A percentile compares a stretch with the other conserved stretches of the same genome.
Conservation (phyloP, 2,329 filamentous ascomycete species). For the Lanzia echinophila region DNA sequence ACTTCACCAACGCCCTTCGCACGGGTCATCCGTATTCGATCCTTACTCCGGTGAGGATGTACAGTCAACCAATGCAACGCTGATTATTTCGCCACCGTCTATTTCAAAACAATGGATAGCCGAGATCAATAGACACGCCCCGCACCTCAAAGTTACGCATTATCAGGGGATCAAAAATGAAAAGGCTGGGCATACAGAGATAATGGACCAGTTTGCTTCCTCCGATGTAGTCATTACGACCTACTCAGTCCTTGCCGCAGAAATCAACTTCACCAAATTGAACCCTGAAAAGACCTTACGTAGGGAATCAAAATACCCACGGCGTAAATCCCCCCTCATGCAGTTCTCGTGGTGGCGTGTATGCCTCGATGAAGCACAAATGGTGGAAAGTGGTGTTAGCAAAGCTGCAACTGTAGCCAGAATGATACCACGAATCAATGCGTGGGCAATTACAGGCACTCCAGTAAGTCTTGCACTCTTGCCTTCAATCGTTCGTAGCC, state of each 20-base stretch:
- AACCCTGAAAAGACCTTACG: slow-evolving; percentile 64
- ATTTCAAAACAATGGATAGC: slow-evolving; percentile 53
- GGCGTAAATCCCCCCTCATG: slow-evolving; percentile 68
- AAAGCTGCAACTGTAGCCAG: slow-evolving; percentile 76
- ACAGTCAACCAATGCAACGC: slow-evolving; percentile 45
- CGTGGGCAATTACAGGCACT: slow-evolving; percentile 90
- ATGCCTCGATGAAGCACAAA: slow-evolving; percentile 74
- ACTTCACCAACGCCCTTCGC: slow-evolving; percentile 44
- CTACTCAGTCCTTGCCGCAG: slow-evolving; percentile 65
- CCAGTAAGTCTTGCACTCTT: slow-evolving; percentile 50
- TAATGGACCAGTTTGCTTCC: slow-evolving; percentile 40
- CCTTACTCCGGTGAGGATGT: slow-evolving; percentile 38
- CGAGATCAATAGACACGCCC: slow-evolving; percentile 53
- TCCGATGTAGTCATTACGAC: slow-evolving; percentile 59
- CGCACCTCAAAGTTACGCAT: slow-evolving; percentile 46
- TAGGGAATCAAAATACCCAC: slow-evolving; percentile 55
- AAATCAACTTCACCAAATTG: slow-evolving; percentile 69
- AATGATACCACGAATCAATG: slow-evolving; percentile 73
- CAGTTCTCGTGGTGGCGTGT: slow-evolving; percentile 82
- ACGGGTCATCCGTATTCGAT: slow-evolving; percentile 28
- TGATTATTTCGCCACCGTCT: slow-evolving; percentile 54
- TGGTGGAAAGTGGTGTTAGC: slow-evolving; percentile 84
- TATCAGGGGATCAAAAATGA: slow-evolving; percentile 45
- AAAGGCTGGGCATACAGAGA: slow-evolving; percentile 26
- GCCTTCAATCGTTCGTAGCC: too few relatives aligned